Base-by-base conservation (phyloP, 2,329 filamentous ascomycete species). In the Diaporthe sp. region DNA sequence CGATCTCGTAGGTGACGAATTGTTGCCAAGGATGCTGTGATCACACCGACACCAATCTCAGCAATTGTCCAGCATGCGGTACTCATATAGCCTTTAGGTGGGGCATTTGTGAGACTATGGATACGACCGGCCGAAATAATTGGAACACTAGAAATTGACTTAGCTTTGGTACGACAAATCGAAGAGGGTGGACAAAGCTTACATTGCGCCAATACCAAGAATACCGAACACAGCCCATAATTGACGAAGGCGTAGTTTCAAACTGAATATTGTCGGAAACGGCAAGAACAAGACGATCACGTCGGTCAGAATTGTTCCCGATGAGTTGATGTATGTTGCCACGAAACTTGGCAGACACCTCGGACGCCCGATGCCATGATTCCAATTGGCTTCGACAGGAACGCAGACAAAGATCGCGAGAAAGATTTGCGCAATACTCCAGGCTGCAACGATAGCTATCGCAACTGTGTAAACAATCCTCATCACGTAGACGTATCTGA, bases 251-350 rank as follows among this genome's bases (percentile, higher is more conserved):
- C 40, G 60, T 9, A 47, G 60, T 33, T 33, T 47, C 60, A 47
- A 17, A 33, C 60, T 64, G 17, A 64, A 47, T 4, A 64, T 25
- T 4, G 60, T 64, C 60, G 60, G 60, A 47, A 64, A 64, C 4
- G 60, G 60, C 19, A 64, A n/a, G 40, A 64, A 64, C 60, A 64
- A 30, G 40, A 64, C 60, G 60, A 64, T 47, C 40, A 64, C 60
- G 25, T 64, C 60, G 25, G 60, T 64, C 19, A 64, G 17, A 33
- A 64, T 47, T 33, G 60, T 64, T 22, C 60, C 40, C 1, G 60
- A 64, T 17, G 60, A 64, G 60, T 64, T 64, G 40, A 64, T 64
- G 28, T 64, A 64, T 13, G 60, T 64, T n/a, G 40, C 10, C 17
- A 64, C 60, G 40, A 64, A 64, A 40, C 40, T 47, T 64, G 60